phyloP scores from a whole-genome alignment of 2,329 filamentous ascomycete species.

The Colletotrichum lindemuthianum region DNA sequence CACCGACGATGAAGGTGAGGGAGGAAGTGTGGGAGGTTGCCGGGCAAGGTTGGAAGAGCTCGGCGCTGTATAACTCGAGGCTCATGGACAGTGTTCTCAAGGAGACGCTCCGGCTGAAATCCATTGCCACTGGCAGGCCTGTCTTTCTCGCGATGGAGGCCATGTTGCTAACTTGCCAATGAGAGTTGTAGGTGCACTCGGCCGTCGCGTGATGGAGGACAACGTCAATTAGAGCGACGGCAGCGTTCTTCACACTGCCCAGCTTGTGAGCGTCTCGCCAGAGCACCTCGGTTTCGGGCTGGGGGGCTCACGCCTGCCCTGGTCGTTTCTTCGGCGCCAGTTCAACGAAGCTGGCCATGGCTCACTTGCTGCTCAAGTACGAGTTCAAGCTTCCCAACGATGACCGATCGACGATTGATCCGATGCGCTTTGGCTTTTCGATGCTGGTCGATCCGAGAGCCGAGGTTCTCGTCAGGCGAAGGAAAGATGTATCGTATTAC shows the following conservation, averaged over 20 bases:
- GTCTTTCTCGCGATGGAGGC: not conserved
- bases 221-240: conserved; percentile 17
- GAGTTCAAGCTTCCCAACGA: conserved; percentile 52
- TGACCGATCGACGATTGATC: conserved; percentile 29
- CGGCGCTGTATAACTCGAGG: conserved; percentile 49
- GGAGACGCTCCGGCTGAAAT: conserved; percentile 45
- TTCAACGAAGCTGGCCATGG: conserved; percentile 55
- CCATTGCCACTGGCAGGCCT: conserved; percentile 13
- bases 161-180: not conserved
- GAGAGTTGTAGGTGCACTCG: not conserved
- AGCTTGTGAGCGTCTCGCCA: conserved; percentile 52
- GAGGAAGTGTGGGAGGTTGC: conserved; percentile 52
- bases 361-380: conserved; percentile 52
- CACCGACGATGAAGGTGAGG: conserved; percentile 37
- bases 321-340: conserved; percentile 59
- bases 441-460: conserved; percentile 17
- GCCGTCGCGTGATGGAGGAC: conserved; percentile 12
- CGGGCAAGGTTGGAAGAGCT: conserved; percentile 48
- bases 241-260: conserved; percentile 40
- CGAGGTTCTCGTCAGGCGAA: conserved; percentile 2
- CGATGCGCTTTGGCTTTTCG: conserved; percentile 16
- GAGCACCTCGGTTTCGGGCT: conserved; percentile 53
- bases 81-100: conserved; percentile 55
- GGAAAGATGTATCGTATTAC: not conserved
- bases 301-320: conserved; percentile 58